Base-by-base conservation (phyloP, 768 basidiomycete genomes). In the Lactifluus hygrophoroides region DNA sequence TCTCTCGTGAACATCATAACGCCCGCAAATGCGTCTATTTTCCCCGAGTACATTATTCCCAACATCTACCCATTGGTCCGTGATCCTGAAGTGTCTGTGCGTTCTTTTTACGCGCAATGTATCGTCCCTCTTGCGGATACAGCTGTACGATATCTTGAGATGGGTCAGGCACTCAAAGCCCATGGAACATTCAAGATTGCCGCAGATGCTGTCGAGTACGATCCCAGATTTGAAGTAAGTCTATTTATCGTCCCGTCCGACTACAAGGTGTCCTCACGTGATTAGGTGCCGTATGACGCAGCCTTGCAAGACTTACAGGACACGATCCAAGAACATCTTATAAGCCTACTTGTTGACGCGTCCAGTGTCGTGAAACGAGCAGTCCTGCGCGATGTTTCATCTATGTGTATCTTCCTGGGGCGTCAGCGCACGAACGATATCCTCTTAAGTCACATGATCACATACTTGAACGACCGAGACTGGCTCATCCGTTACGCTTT, bases 1-100 rank as follows among this genome's bases (percentile, higher is more conserved):
- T 78, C 79, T 69, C 70, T 82, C n/a, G 86, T 89, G 30, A 82
- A 81, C 1, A 84, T 85, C 8, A 89, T 91, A 53, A 80, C 81
- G 3, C 79, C 79, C 6, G 78, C 78, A 0, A 81, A 81, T 49
- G 75, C 76, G 69, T 67, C 90, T 8, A 89, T 97, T 25, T 88
- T 98, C 66, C 90, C 94, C 0, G 94, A 97, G 70, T 99, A 97
- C 69, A 88, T 98, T 64, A 83, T 98, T 28, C 94, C 94, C 1
- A 90, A 96, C 67, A 81, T 92, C 66, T 81, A 82, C 35, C 84
- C 91, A 61, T 77, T 99, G 7, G 81, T 88, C 0, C 80, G 83
- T 50, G 96, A 98, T 67, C 76, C 85, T 1, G 94, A 97, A 64
- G 79, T 92, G 0, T 86, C 85, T n/a, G 85, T 88, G 3, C 77